phyloP scores from a whole-genome alignment of 148 eudicot species.

The Pharnaceum exiguum region DNA sequence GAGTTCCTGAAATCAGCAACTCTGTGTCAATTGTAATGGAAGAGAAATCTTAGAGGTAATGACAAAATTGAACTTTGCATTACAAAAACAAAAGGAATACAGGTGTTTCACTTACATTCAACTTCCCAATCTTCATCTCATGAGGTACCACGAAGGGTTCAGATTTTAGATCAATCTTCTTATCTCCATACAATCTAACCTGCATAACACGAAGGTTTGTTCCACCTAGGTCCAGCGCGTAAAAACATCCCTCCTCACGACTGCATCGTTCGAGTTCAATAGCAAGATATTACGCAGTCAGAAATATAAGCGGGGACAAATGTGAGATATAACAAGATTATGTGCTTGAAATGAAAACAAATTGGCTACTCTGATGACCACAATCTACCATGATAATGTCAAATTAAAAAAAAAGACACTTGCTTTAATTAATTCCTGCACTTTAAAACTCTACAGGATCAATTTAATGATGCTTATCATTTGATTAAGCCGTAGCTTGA shows the following conservation, averaged over 20 bases:
- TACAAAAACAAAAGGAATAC: neutral
- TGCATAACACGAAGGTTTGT: conserved; percentile 42
- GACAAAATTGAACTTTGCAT: neutral
- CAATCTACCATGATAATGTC: too few relatives aligned
- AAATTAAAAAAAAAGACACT: too few relatives aligned
- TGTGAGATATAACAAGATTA: too few relatives aligned
- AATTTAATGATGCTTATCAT: too few relatives aligned
- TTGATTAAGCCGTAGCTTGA: neutral
- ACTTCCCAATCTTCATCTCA: conserved; percentile 26
- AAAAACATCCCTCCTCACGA: conserved; percentile 35
- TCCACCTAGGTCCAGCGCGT: conserved; percentile 46
- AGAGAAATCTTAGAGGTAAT: neutral
- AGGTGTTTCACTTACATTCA: conserved; percentile 23
- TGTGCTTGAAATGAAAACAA: too few relatives aligned
- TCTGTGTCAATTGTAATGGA: conserved; percentile 10
- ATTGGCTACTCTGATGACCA: too few relatives aligned
- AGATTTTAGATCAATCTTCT: conserved; percentile 10
- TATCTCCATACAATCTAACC: conserved; percentile 25
- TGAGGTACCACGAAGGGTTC: conserved; percentile 25
- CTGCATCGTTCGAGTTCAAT: conserved; percentile 12
- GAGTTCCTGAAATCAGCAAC: conserved; percentile 28
- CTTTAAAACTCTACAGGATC: too few relatives aligned
- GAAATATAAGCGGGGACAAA: too few relatives aligned
- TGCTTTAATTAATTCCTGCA: too few relatives aligned
- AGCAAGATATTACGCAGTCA: too few relatives aligned